These are phyloP conservation scores for Alnus glutinosa DNA, from an alignment of 306 rosid genomes.

Conservation along the genomic window DNA sequence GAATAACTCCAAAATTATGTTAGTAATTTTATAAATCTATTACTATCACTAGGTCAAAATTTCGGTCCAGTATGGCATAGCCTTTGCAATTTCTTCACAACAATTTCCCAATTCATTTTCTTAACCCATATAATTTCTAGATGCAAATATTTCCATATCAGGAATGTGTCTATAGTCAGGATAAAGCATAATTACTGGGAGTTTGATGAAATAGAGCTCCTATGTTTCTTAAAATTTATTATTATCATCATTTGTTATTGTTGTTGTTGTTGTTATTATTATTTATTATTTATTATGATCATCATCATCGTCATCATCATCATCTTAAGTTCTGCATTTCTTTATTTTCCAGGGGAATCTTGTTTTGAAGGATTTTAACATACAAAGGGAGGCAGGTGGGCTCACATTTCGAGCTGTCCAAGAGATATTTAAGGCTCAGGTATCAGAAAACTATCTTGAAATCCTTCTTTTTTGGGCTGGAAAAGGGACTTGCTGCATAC, in stretches of 20 bases:
- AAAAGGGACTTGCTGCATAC: conserved; percentile 83
- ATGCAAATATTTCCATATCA: background rate
- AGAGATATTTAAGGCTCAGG: conserved; percentile 40
- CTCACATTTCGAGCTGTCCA: conserved; percentile 39
- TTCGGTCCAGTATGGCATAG: background rate
- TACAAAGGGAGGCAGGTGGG: conserved; percentile 64
- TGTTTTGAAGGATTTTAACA: conserved; percentile 64
- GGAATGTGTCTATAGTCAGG: background rate
- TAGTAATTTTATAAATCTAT: background rate
- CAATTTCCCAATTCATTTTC: background rate
- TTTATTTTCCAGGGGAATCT: conserved; percentile 49
- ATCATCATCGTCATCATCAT: background rate
- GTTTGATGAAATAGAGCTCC: background rate
- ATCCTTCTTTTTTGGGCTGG: conserved; percentile 91
- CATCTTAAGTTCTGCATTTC: background rate
- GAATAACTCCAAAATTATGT: background rate
- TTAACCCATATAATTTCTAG: background rate
- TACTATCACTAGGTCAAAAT: background rate
- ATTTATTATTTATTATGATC: too few relatives aligned
- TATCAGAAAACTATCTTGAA: conserved; percentile 62
- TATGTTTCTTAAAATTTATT: background rate
- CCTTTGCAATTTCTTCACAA: background rate
- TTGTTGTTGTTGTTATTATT: too few relatives aligned
- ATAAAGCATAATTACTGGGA: background rate
- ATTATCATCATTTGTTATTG: background rate